Percentiles rank a stretch among this genome's conserved stretches.
phyloP scores from a whole-genome alignment of 257 asterid species.

The Solanum medicagineum region DNA sequence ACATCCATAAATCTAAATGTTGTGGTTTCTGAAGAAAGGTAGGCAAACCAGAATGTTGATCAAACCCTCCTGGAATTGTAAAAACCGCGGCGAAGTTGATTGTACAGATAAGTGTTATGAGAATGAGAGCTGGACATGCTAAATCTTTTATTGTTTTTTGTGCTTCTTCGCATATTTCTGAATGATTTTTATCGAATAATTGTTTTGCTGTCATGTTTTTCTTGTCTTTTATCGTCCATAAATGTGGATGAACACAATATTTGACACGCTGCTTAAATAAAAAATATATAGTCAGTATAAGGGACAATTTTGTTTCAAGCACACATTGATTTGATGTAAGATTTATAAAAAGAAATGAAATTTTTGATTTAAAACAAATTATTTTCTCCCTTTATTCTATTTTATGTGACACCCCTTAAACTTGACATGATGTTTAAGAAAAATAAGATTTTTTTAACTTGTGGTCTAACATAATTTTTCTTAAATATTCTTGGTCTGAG shows the following conservation, averaged over 20 bases:
- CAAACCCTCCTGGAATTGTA: conserved; percentile 7
- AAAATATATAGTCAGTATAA: background rate
- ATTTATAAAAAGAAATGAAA: too few species aligned
- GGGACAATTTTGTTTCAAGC: too few species aligned
- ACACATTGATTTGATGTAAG: too few species aligned
- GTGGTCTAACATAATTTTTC: too few species aligned
- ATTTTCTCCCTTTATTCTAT: too few species aligned
- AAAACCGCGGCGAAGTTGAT: conserved; percentile 2
- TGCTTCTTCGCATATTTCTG: background rate
- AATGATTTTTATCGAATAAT: background rate
- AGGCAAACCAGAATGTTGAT: background rate
- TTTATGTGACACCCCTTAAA: too few species aligned
- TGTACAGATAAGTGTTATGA: background rate
- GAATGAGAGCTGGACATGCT: background rate
- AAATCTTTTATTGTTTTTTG: background rate
- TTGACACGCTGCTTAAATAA: background rate
- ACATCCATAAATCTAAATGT: background rate
- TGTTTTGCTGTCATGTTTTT: background rate
- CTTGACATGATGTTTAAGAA: too few species aligned
- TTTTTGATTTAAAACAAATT: too few species aligned
- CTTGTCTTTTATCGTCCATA: background rate
- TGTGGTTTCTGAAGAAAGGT: background rate
- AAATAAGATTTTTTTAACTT: too few species aligned
- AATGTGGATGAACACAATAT: background rate
- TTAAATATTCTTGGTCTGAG: too few species aligned